Evolutionary conservation across 139 green algal species (phyloP).

Genomic region (Chlorella ohadii): DNA sequence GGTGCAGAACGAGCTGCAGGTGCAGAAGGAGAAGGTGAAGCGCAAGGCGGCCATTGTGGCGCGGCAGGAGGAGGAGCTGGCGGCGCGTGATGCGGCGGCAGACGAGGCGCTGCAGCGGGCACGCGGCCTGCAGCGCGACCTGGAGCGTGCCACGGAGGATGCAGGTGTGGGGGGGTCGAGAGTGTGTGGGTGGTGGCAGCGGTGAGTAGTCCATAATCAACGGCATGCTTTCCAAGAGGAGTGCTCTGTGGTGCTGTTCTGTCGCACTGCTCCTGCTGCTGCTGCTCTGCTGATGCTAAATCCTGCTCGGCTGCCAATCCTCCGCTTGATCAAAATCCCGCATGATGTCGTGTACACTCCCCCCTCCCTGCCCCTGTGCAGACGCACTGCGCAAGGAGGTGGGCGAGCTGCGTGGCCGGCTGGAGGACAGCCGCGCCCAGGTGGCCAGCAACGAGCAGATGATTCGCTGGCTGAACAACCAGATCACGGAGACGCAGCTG

Average conservation of each 20-base stretch:
- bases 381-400: conserved; percentile 49
- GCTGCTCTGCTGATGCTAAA: no score
- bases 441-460: conserved; percentile 87
- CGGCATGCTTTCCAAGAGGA: no score
- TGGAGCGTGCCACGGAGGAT: conserved; percentile 8
- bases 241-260: no score
- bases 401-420: conserved; percentile 67
- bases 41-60: conserved; percentile 78
- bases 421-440: conserved; percentile 80
- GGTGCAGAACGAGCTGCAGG: conserved; percentile 69
- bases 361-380: not conserved
- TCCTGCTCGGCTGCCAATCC: no score
- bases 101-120: conserved; percentile 28
- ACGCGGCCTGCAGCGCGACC: conserved; percentile 19
- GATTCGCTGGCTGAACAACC: conserved; percentile 95
- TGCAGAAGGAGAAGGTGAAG: conserved; percentile 77
- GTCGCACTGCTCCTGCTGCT: no score
- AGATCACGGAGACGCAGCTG: conserved; percentile 83
- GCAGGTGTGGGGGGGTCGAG: conserved; percentile 9
- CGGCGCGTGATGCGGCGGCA: conserved; percentile 56
- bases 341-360: no score
- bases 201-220: no score
- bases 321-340: no score
- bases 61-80: conserved; percentile 86
- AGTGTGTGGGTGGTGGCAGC: no score